phyloP scores from a whole-genome alignment of 768 basidiomycete species.

The Leccinum broughii region DNA sequence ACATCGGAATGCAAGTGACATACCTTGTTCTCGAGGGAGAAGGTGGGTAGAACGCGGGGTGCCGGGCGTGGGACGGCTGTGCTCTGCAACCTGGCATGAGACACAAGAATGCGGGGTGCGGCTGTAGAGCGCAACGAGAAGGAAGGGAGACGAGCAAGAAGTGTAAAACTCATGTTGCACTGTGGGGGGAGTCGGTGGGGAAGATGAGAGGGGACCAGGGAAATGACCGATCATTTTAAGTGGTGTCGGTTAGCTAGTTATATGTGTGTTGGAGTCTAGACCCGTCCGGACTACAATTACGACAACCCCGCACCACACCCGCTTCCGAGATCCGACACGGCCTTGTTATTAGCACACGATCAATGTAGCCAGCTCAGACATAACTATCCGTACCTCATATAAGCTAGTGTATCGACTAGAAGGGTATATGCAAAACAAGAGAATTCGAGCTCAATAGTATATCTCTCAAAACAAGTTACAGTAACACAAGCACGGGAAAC shows the following conservation, averaged over 20 bases:
- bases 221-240: constrained; percentile 24
- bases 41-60: constrained; percentile 62
- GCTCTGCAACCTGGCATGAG: constrained; percentile 27
- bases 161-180: constrained; percentile 29
- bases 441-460: constrained; percentile 17
- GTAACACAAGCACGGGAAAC: constrained; percentile 30
- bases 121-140: constrained; percentile 13
- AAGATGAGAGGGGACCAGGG: constrained; percentile 16
- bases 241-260: constrained; percentile 2
- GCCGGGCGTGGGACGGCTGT: constrained; percentile 22
- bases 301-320: constrained; percentile 8
- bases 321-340: constrained; percentile 18
- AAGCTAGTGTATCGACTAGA: constrained; percentile 27
- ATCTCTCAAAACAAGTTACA: constrained; percentile 31
- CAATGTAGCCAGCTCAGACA: constrained; percentile 18
- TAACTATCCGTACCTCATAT: constrained; percentile 29
- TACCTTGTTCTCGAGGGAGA: constrained; percentile 81
- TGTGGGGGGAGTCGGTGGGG: constrained; percentile 10
- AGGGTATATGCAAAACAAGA: constrained; percentile 35
- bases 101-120: constrained; percentile 10
- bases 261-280: constrained; percentile 1
- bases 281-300: constrained; percentile 6
- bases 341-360: constrained; percentile 27
- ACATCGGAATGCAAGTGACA: constrained; percentile 3
- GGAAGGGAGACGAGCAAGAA: constrained; percentile 29